Evolutionary conservation across 2,329 filamentous ascomycete species (phyloP).

Genomic region (Teratosphaeriaceae sp.): DNA sequence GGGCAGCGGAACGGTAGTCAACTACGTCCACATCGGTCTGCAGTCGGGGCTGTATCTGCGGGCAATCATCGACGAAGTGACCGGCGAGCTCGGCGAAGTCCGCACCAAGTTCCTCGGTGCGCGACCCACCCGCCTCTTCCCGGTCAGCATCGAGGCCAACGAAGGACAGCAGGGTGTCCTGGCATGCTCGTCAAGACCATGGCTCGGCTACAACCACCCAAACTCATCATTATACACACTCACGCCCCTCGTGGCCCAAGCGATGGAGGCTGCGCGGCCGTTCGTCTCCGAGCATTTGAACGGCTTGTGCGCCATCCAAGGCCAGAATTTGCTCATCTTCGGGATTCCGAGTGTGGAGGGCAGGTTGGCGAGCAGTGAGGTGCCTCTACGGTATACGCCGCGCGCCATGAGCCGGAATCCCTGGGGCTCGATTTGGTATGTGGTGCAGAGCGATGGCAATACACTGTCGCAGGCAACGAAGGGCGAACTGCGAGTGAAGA

Average conservation of each 20-base stretch:
- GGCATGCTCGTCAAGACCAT: conserved; percentile 86
- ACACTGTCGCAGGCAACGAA: conserved; percentile 47
- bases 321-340: conserved; percentile 55
- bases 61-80: conserved; percentile 90
- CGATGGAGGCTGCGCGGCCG: conserved; percentile 87
- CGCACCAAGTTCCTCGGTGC: conserved; percentile 90
- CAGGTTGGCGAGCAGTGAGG: conserved; percentile 11
- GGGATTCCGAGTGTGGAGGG: conserved; percentile 42
- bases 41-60: conserved; percentile 94
- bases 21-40: conserved; percentile 93
- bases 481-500: neutral
- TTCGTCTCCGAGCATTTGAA: conserved; percentile 78
- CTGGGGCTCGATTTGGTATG: conserved; percentile 83
- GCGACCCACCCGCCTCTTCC: conserved; percentile 82
- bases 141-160: conserved; percentile 78
- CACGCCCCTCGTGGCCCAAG: conserved; percentile 65
- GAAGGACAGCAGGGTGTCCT: conserved; percentile 53
- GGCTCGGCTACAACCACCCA: conserved; percentile 88
- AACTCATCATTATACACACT: conserved; percentile 84
- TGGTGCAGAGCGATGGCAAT: conserved; percentile 90
- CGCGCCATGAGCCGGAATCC: conserved; percentile 83
- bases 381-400: conserved; percentile 71
- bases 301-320: conserved; percentile 31
- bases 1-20: conserved; percentile 75
- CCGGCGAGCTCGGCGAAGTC: conserved; percentile 90